These are phyloP conservation scores for Trametes meyenii DNA, from an alignment of 768 basidiomycete species.

Conservation along the genomic window DNA sequence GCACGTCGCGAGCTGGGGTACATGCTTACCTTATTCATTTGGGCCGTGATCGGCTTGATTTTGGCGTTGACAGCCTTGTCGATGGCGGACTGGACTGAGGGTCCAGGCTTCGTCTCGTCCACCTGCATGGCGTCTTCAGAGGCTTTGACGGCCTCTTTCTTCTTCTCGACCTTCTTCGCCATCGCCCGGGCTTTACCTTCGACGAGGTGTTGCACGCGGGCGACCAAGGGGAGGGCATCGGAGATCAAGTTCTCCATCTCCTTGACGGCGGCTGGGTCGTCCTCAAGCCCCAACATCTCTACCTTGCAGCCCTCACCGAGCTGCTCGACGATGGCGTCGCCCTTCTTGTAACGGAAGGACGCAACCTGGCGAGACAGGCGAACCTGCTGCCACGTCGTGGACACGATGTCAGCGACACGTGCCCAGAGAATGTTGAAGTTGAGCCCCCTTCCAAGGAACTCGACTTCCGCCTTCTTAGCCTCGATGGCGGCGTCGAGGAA, in stretches of 20 bases:
- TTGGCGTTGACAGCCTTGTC: constrained; percentile 1
- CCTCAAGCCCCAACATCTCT: too few relatives aligned
- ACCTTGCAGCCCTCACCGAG: too few relatives aligned
- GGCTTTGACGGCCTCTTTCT: neutral
- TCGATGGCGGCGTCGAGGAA: neutral
- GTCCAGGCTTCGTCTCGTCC: neutral
- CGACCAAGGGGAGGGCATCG: neutral
- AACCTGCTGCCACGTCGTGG: too few relatives aligned
- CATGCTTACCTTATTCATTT: neutral
- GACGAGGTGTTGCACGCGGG: neutral
- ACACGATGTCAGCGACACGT: too few relatives aligned
- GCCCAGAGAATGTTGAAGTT: too few relatives aligned
- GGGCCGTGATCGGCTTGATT: neutral
- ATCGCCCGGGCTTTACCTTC: neutral
- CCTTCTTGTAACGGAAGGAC: too few relatives aligned
- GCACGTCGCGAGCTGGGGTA: neutral
- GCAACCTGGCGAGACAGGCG: too few relatives aligned
- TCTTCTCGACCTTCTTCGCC: neutral
- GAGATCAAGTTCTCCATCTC: neutral
- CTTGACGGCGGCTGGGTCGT: too few relatives aligned
- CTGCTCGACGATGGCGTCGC: too few relatives aligned
- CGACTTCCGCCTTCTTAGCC: too few relatives aligned
- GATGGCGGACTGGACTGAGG: constrained; percentile 5
- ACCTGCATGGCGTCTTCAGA: neutral
- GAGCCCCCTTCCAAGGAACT: too few relatives aligned